phyloP scores from a whole-genome alignment of 129 eudicot species.

The Centella asiatica region DNA sequence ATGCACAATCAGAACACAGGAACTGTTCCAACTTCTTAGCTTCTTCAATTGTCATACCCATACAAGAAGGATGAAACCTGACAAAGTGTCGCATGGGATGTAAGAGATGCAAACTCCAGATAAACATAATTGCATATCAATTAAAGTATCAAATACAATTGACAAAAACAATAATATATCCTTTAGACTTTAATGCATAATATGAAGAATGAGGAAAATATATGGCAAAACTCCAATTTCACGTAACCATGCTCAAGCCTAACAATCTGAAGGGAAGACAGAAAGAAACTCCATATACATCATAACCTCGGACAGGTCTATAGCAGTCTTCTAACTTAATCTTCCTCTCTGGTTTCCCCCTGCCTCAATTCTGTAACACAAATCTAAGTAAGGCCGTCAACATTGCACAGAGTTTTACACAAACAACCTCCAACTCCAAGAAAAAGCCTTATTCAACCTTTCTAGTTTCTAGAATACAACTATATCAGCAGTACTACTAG shows the following conservation, averaged over 20 bases:
- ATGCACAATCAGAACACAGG: conserved; percentile 64
- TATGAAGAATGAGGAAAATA: neutral
- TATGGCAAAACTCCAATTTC: neutral
- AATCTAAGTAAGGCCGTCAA: no score
- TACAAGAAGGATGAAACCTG: conserved; percentile 97
- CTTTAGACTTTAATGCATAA: neutral
- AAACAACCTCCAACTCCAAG: no score
- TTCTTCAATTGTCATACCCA: conserved; percentile 92
- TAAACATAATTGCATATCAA: neutral
- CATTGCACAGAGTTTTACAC: neutral
- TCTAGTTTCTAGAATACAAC: no score
- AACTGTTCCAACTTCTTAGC: conserved; percentile 82
- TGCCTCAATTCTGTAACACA: no score
- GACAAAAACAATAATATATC: neutral
- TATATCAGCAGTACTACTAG: no score
- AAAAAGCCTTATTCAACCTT: no score
- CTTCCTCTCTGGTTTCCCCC: no score
- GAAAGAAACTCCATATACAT: neutral
- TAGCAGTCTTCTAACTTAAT: no score
- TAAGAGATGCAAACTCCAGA: neutral
- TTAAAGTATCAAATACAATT: neutral
- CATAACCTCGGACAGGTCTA: neutral
- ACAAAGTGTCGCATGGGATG: neutral
- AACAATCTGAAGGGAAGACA: neutral
- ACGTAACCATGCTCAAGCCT: neutral